Conservation (phyloP, 305 asterid species). For the Solanum hybrid region DNA sequence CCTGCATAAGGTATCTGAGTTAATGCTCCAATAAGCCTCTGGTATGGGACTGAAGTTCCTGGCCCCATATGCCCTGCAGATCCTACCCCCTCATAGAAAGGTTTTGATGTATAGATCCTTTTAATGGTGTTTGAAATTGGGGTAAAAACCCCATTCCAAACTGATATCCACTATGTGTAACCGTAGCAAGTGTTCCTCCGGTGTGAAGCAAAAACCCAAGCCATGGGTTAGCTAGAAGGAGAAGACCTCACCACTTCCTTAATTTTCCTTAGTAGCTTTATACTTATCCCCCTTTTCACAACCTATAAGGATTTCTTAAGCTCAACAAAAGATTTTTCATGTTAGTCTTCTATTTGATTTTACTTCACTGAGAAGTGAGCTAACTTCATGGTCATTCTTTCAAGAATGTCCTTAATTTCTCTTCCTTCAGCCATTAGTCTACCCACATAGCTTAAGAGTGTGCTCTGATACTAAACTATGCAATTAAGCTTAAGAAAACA, state of each 20-base stretch:
- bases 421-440: neutral
- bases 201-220: neutral
- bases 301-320: neutral
- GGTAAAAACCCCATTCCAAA: neutral
- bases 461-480: too few species aligned
- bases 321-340: neutral
- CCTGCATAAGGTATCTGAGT: neutral
- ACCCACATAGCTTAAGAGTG: neutral
- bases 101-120: neutral
- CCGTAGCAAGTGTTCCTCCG: neutral
- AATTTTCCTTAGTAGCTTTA: neutral
- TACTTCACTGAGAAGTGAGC: neutral
- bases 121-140: neutral
- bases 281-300: neutral
- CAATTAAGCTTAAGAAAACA: neutral
- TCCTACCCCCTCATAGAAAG: neutral
- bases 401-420: neutral
- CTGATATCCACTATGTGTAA: neutral
- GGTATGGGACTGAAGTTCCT: neutral
- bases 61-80: neutral
- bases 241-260: neutral
- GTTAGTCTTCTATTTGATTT: neutral
- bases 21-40: neutral
- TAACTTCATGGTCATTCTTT: neutral
- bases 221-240: neutral